These are phyloP conservation scores for Colletotrichum chrysophilum DNA, from an alignment of 2,329 filamentous ascomycete genomes.

Conservation along the genomic window DNA sequence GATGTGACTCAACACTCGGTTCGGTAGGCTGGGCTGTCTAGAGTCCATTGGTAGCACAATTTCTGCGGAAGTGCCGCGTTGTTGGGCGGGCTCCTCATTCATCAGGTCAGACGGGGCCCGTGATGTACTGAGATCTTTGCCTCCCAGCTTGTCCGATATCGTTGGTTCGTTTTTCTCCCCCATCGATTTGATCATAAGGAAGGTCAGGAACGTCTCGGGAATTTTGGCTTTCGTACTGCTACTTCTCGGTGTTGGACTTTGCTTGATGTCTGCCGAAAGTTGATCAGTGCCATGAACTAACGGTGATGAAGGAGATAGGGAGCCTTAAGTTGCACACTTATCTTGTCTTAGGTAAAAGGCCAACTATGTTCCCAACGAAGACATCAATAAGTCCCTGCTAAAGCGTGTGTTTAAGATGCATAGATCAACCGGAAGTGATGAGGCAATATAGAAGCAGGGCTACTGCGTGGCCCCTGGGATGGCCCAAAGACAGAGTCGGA, in stretches of 20 bases:
- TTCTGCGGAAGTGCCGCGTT: background rate
- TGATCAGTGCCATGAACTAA: background rate
- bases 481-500: background rate
- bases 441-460: background rate
- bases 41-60: background rate
- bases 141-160: background rate
- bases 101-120: background rate
- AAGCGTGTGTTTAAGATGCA: background rate
- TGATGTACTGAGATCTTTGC: background rate
- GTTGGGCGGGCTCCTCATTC: background rate
- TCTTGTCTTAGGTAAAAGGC: background rate
- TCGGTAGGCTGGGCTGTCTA: background rate
- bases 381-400: background rate
- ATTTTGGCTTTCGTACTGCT: fast-evolving
- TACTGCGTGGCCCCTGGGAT: background rate
- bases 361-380: background rate
- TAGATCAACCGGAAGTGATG: fast-evolving
- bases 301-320: fast-evolving
- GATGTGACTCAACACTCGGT: background rate
- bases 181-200: fast-evolving
- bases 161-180: background rate
- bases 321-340: background rate
- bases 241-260: background rate
- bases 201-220: fast-evolving
- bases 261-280: background rate